A percentile compares a stretch with the other conserved stretches of the same genome.
Conservation (phyloP, 805 yeast genomes). For the Torulaspora franciscae region DNA sequence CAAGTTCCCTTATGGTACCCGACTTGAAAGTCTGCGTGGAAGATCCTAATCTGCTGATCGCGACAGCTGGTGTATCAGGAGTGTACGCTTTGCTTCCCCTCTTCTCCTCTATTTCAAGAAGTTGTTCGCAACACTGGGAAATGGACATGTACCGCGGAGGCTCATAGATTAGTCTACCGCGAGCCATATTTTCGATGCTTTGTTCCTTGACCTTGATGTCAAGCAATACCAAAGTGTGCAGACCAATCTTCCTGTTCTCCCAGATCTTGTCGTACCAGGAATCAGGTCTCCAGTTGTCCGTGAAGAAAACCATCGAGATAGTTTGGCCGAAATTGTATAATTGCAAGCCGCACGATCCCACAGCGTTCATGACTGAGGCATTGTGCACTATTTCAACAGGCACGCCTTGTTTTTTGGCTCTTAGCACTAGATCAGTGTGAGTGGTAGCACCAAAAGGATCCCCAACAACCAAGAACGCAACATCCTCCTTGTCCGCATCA, state of each 20-base stretch:
- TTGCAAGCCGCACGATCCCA: slow-evolving; percentile 96
- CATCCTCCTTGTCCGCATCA: slow-evolving; percentile 72
- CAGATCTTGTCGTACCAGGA: slow-evolving; percentile 82
- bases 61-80: slow-evolving; percentile 85
- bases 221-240: slow-evolving; percentile 81
- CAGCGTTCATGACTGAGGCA: slow-evolving; percentile 97
- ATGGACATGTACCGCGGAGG: slow-evolving; percentile 97
- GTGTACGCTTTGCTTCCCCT: slow-evolving; percentile 77
- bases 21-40: slow-evolving; percentile 79
- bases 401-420: slow-evolving; percentile 84
- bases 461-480: slow-evolving; percentile 94
- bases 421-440: slow-evolving; percentile 85
- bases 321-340: slow-evolving; percentile 95
- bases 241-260: slow-evolving; percentile 86
- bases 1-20: slow-evolving; percentile 71
- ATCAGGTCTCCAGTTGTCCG: slow-evolving; percentile 94
- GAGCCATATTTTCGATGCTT: slow-evolving; percentile 86
- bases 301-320: slow-evolving; percentile 92
- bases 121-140: slow-evolving; percentile 80
- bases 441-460: slow-evolving; percentile 98
- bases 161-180: slow-evolving; percentile 87
- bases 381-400: slow-evolving; percentile 81
- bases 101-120: slow-evolving; percentile 78
- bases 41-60: slow-evolving; percentile 87
- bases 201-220: slow-evolving; percentile 98